phyloP scores from a whole-genome alignment of 192 early-diverging fungal species.

The Phycomyces blakesleeanus region DNA sequence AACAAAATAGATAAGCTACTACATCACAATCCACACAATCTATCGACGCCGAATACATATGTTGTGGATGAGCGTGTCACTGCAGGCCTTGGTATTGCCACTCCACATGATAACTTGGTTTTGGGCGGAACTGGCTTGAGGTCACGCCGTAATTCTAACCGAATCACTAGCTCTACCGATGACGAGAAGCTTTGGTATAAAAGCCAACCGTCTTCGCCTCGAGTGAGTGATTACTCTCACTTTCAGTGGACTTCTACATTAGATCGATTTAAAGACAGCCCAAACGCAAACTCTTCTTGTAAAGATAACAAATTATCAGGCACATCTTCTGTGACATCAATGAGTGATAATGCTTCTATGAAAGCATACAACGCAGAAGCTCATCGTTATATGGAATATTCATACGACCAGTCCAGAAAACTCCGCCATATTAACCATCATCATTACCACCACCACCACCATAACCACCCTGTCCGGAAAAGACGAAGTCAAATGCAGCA shows the following conservation, averaged over 20 bases:
- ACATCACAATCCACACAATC: slow-evolving; percentile 1
- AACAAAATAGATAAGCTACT: slow-evolving; percentile 24
- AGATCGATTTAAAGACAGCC: not conserved
- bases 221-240: not conserved
- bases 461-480: not conserved
- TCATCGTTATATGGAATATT: slow-evolving; percentile 6
- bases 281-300: not conserved
- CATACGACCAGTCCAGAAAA: not conserved
- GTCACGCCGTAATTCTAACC: not conserved
- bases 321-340: not conserved
- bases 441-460: not conserved
- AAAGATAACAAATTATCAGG: not conserved
- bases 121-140: not conserved
- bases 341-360: slow-evolving; percentile 12
- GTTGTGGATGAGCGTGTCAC: slow-evolving; percentile 20
- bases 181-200: not conserved
- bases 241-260: not conserved
- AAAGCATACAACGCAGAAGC: not conserved
- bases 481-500: not conserved
- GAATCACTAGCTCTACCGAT: not conserved
- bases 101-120: not conserved
- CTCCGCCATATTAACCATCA: not conserved
- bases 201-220: not conserved
- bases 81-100: slow-evolving; percentile 19
- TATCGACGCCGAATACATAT: not conserved